Base-by-base conservation (phyloP, 495 filamentous ascomycete species). In the Mytilinidion resinicola region DNA sequence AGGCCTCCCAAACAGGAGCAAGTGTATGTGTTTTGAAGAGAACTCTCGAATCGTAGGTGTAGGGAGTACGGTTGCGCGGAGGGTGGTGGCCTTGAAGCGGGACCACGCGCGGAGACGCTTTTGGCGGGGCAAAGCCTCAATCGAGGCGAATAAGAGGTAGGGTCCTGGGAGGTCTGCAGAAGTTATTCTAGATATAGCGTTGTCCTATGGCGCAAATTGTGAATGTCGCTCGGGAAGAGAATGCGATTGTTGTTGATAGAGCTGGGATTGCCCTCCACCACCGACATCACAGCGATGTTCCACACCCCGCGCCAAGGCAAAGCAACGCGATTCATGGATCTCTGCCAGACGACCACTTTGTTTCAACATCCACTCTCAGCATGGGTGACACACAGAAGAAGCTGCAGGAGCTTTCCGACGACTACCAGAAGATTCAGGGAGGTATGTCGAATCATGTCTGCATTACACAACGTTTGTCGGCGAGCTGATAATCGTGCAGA, bases 381-480 rank as follows among this genome's bases (percentile, higher is more conserved):
- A 82, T 84, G 79, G 69, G 73, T 8, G 80, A 83, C 57, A 63
- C 71, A 53, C 82, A 85, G 65, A 82, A 84, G 69, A 73, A 81
- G 62, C 80, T 96, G 21, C 93, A 96, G 73, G 76, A 77, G 30
- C 82, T 96, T 35, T 87, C 89, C 6, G 91, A 96, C 37, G 87
- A 96, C 55, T 97, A 86, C 70, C 85, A 90, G 64, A 85, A 86
- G 64, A 72, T 96, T 21, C 90, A 97, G 73, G 84, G 83, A 73
- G 89, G 90, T 90, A 68, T 17, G 42, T 39, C 42, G 25, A 30
- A 30, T 30, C 25, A 2, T 30, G 3, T 30, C 25, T 6, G 25
- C 25, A 30, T 30, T 30, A 30, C 25, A 30, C 25, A 30, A 30
- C 25, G 25, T 30, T 30, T 30, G 25, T 30, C 25, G 6, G 25